Base-by-base conservation (phyloP, 805 yeast genomes). In the Lachancea nothofagi region DNA sequence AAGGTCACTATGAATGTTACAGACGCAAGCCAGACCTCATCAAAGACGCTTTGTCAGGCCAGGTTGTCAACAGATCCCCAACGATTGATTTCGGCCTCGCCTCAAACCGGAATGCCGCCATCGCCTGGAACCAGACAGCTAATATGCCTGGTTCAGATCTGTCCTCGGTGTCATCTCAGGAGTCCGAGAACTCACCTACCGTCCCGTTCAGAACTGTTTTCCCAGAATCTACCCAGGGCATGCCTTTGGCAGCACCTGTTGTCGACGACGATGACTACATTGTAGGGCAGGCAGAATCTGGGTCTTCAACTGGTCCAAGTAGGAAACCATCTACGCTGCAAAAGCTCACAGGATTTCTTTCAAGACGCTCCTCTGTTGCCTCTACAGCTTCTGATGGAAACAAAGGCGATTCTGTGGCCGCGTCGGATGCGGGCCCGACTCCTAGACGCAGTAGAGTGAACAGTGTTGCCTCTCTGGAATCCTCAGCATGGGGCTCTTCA, bases 1-100 rank as follows among this genome's bases (percentile, higher is more conserved):
- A 78, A 31, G 97, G 97, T 1, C 97, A 89, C 55, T 89, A 88
- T 57, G 95, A 89, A 53, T 85, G 96, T 51, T 86, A 77, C 57
- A 79, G 83, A 46, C 78, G 77, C 34, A 89, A 88, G 55, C 90
- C 93, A 2, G 57, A 72, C 3, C 72, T 70, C 41, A 51, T 59
- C 17, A 62, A 60, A 41, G 64, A 57, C 29, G 42, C 47, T 0
- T 20, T 19, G n/a, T 46, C 53, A 1, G 55, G 56, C 22, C 40
- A 40, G 3, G 53, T 64, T 20, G 50, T 64, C 8, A 54, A 57
- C 36, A 41, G 60, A 9, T 52, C 63, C 2, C 66, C 70, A 17
- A 30, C 40, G 2, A 57, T 64, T 13, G 51, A 51, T 34, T 33
- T 46, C 10, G 37, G 50, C 19, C 24, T 40, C 26, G 38, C 33